Evolutionary conservation across 495 filamentous ascomycete genomes (phyloP), one percentile per base, ranked within the genome.

Genomic region (Penicillium egyptiacum): DNA sequence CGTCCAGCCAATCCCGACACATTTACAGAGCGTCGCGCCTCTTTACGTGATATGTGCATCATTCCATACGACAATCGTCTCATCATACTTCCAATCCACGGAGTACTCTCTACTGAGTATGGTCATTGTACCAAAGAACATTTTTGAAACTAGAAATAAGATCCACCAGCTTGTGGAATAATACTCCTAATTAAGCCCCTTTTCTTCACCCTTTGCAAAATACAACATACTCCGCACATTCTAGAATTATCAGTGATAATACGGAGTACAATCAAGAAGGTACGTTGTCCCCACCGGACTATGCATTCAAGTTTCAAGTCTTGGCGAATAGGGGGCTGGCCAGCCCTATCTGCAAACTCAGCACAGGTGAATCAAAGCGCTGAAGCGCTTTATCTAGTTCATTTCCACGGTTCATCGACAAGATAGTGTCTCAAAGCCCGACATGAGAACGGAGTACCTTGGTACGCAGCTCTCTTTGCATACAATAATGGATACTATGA

Each of bases 101-200:
- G 10, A 50, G 7, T 20, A 51, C 5, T 30, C 6, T 5, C 9
- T 26, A 28, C 17, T 20, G 19, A 16, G 43, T 6, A 45, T 4
- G 5, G 9, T 44, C n/a, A 22, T 44, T 16, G 20, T 11, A 11
- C 4, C 10, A 11, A 23, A 22, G 20, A 43, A 43, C 12, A 43
- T 43, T 5, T 14, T 43, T 23, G 41, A 43, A 23, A 43, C 20
- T 50, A 9, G 14, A 39, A 31, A 33, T 41, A 10, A 26, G 35
- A 23, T 42, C 50, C 25, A 33, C 50, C 43, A 1, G 16, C 20
- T 37, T 39, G 25, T 25, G 11, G 9, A 52, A 40, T 53, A 62
- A 59, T 56, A 39, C 57, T 62, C 62, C 53, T 65, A 68, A 66
- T 66, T 58, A 63, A 60, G 41, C 60, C 57, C 60, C 53, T 40